Conservation (phyloP, 306 rosid species). For the Gastrolobium villosum region DNA sequence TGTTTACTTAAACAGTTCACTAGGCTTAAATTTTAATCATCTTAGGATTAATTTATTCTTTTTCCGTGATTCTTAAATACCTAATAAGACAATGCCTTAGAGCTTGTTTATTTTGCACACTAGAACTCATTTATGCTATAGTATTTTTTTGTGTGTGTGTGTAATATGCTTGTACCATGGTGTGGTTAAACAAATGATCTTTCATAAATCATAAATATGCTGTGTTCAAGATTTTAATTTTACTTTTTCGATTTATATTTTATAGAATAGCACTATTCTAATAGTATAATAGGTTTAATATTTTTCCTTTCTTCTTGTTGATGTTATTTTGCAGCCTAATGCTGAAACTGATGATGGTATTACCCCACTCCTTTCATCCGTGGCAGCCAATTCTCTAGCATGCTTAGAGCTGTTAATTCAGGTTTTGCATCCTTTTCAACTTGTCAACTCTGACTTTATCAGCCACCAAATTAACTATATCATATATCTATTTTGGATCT, state of each 20-base stretch:
- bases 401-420: slow-evolving; percentile 89
- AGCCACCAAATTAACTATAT: background rate
- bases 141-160: background rate
- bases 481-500: slow-evolving; percentile 13
- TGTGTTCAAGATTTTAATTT: background rate
- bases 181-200: slow-evolving; percentile 21
- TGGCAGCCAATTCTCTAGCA: slow-evolving; percentile 88
- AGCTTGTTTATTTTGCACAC: background rate
- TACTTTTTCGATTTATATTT: slow-evolving; percentile 12
- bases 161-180: background rate
- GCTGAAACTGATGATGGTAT: slow-evolving; percentile 91
- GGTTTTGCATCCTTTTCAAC: slow-evolving; percentile 59
- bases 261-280: slow-evolving; percentile 10
- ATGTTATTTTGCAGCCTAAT: slow-evolving; percentile 80
- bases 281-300: background rate
- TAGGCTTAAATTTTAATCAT: background rate
- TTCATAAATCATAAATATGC: background rate
- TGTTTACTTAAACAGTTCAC: slow-evolving; percentile 15
- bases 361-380: slow-evolving; percentile 87
- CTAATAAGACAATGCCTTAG: background rate
- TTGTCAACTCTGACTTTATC: slow-evolving; percentile 10
- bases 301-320: slow-evolving; percentile 26
- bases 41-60: slow-evolving; percentile 16
- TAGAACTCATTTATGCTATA: background rate
- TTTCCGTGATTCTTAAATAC: background rate